Evolutionary conservation across 2,329 filamentous ascomycete species (phyloP), one percentile per base, ranked within the genome.

Genomic region (Talaromyces sp.): DNA sequence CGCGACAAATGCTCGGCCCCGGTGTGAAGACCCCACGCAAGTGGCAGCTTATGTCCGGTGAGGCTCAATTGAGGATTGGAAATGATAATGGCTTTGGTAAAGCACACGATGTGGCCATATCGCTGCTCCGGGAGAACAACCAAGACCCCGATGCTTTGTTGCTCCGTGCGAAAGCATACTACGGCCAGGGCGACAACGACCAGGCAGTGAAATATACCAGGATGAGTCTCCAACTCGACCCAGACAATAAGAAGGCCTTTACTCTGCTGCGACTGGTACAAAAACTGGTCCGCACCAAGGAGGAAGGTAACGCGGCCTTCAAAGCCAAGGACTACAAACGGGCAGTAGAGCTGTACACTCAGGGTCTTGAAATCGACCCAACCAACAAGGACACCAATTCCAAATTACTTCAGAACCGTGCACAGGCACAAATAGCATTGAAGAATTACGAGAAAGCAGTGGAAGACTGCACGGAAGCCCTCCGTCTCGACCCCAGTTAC

Each of bases 131-230:
- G 62, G 84, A 86, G 74, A 98, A 98, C 81, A 92, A 84, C 76
- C 90, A 94, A 75, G 95, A 99, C 74, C 93, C 95, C 1, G 95
- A 99, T 80, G 95, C 94, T 1, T 82, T 99, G 69, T 91, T 97
- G 5, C 86, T 99, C 61, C 88, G 94, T 58, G 95, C 94, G 27
- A 88, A 93, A 68, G 90, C 92, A 17, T 85, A 97, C 59, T 98
- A 98, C 73, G 89, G 89, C 3, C 91, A 95, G 76, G 95, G 95
- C 34, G 95, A 99, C 71, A 97, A 97, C 73, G 91, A 96, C 2
- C 96, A 97, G 83, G 94, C 95, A 1, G 86, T 97, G 51, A 91
- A 94, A 75, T 91, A 96, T 77, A 95, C 98, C 82, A 88, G 92
- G 69, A 91, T 95, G 81, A 95, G 94, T 22, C 82, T 97, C 64